Evolutionary conservation across 164 flowering plant species (phyloP), one percentile per base, ranked within the genome.

Genomic region (Magnolia officinalis): DNA sequence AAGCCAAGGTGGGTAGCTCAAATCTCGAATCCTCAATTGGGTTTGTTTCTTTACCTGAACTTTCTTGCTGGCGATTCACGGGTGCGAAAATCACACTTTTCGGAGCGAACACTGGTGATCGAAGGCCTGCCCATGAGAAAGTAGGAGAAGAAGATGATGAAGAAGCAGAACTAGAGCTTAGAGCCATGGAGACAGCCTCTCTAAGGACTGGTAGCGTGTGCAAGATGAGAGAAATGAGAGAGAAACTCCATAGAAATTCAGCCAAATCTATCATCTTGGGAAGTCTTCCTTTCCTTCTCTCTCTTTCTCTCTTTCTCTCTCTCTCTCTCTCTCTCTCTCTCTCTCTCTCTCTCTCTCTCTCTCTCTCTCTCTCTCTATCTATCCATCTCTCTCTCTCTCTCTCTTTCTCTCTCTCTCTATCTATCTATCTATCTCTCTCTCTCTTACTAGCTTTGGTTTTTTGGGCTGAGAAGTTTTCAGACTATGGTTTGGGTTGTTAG

Each of bases 231-330:
- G 78, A 83, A 74, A 77, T 24, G n/a, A 81, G 26, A 45, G 82
- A 81, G 75, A 78, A 81, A 51, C 66, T 72, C 83, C 83, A 78
- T 6, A 78, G 37, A 49, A 79, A 26, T 10, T 79, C 81, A 49
- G 78, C 77, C 24, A 76, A 16, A 73, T 76, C 74, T 20, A 77
- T 58, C 82, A 77, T 75, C 50, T 21, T 74, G 8, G 11, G 31
- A 18, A 58, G 14, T 7, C 18, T 9, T 69, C 7, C 31, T n/a
- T n/a, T 58, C 6, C 49, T 8, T 50, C 13, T n/a, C 19, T 8
- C 45, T 23, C 23, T 70, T 7, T 8, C 8, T 70, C 24, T 23
- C 1, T 23, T 1, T 18, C 31, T 21, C 18, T 1, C 14, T 9
- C 29, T 2, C 49, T 4, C 21, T 18, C 7, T n/a, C 18, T 13